Conservation (phyloP, 352 stramenopile genomes). For the Globisporangium abappressorium region DNA sequence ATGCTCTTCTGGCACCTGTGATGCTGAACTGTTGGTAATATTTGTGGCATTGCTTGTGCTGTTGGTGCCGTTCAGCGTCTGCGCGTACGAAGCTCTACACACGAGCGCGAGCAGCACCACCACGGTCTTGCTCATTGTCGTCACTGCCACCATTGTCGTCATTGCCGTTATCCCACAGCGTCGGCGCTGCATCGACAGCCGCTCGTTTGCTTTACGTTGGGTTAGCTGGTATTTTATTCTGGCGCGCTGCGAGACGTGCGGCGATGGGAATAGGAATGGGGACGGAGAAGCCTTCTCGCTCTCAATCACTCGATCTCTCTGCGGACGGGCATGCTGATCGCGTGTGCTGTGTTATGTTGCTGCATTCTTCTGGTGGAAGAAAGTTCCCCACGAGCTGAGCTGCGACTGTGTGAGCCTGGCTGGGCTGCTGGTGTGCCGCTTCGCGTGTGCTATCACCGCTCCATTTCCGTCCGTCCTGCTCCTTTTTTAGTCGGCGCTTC, state of each 20-base stretch:
- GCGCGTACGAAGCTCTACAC: neutral
- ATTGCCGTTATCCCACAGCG: neutral
- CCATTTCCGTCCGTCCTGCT: neutral
- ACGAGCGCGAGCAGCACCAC: neutral
- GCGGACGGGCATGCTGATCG: neutral
- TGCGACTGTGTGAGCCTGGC: neutral
- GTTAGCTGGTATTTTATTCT: neutral
- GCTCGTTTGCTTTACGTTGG: neutral
- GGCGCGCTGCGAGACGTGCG: neutral
- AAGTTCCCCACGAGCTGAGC: slow-evolving; percentile 9
- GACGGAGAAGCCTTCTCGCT: neutral
- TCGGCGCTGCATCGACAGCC: slow-evolving; percentile 3
- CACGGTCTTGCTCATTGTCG: neutral
- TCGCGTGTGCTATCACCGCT: slow-evolving; percentile 4
- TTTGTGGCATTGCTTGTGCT: neutral
- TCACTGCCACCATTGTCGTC: neutral
- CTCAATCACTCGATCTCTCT: neutral
- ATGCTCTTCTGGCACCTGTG: neutral
- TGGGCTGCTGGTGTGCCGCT: slow-evolving; percentile 9
- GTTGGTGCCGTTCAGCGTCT: neutral
- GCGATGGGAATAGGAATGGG: neutral
- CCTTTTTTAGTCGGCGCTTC: neutral
- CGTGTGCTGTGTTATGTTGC: neutral
- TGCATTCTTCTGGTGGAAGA: slow-evolving; percentile 1
- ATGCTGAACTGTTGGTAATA: neutral